Base-by-base conservation (phyloP, 176 grass and related monocot species). In the Hsuehochloa calcarea region DNA sequence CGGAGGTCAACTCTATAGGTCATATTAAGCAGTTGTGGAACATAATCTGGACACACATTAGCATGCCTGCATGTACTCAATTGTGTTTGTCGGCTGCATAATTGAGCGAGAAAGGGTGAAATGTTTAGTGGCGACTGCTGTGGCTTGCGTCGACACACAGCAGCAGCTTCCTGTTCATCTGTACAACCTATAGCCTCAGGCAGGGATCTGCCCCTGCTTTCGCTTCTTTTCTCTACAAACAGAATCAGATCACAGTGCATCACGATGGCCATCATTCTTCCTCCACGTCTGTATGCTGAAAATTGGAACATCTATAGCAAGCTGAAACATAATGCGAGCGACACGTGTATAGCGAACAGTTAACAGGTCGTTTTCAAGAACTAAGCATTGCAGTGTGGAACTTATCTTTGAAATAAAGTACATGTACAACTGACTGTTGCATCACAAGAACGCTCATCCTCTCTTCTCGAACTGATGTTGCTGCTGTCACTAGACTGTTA, bases 31-130 rank as follows among this genome's bases (percentile, higher is more conserved):
- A 43, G 50, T 69, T 6, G 69, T 38, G 26, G 63, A 65, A 72
- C 77, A 77, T 26, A 29, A 81, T 56, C 66, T 22, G 74, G 25
- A 64, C 35, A 78, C 8, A 67, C 58, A 82, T 59, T 46, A 66
- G 72, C 83, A 75, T 40, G 50, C 58, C 26, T 38, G 20, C 49
- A 27, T 67, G 26, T 20, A 3, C 60, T 49, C 82, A 75, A 0
- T 59, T 80, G 83, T 20, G 84, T 35, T 65, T 90, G 74, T 87
- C 74, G 40, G 84, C 67, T 73, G 80, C 80, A 87, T 87, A 84
- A 87, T 90, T 83, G 89, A 87, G 80, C 31, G 12, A 29, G 22
- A 61, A 83, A 82, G 17, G 72, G 38, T 40, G 50, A 19, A 14
- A 51, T 10, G 39, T 46, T 66, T 7, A 60, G 80, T 86, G 79